Evolutionary conservation across 139 green algal species (phyloP), one percentile per base, ranked within the genome.

Genomic region (Tetradesmus lagerheimii): DNA sequence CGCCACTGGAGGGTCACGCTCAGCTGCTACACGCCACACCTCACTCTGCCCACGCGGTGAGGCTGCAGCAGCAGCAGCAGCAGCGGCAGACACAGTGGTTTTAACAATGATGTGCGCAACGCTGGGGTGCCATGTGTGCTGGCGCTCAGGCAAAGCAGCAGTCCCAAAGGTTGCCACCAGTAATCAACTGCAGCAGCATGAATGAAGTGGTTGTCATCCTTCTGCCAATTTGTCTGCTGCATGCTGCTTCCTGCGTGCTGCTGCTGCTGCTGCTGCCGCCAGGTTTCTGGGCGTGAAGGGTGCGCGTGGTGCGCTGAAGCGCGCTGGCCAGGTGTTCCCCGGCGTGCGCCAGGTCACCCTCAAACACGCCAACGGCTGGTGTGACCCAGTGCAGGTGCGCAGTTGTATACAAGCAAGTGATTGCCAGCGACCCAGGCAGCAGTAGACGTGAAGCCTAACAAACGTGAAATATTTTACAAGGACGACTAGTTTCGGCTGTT

Each of bases 381-480:
- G 88, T 35, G 88, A 91, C 66, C 88, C 88, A 3, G 66, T 91
- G 34, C 88, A 88, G 86, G 86, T 90, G 37, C 4, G 86, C 12
- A 25, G 29, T 8, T 18, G 11, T 57, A 12, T 57, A 12, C 14
- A 12, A 18, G 45, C 14, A 57, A 9, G 45, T 57, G 45, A 12
- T 9, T 57, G 45, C 11, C 11, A 12, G 45, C 11, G 45, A 57
- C 1, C 45, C 45, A 57, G 14, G 45, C 14, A 57, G 14, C 45
- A 57, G n/a, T n/a, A n/a, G n/a, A n/a, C n/a, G n/a, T n/a, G n/a
- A n/a, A n/a, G n/a, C n/a, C n/a, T n/a, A n/a, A n/a, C n/a, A n/a
- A n/a, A n/a, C n/a, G n/a, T n/a, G n/a, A n/a, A n/a, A n/a, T n/a
- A n/a, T n/a, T n/a, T n/a, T n/a, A n/a, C n/a, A n/a, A n/a, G n/a